Evolutionary conservation across 257 asterid species (phyloP).

Genomic region (Solanum pennellii): DNA sequence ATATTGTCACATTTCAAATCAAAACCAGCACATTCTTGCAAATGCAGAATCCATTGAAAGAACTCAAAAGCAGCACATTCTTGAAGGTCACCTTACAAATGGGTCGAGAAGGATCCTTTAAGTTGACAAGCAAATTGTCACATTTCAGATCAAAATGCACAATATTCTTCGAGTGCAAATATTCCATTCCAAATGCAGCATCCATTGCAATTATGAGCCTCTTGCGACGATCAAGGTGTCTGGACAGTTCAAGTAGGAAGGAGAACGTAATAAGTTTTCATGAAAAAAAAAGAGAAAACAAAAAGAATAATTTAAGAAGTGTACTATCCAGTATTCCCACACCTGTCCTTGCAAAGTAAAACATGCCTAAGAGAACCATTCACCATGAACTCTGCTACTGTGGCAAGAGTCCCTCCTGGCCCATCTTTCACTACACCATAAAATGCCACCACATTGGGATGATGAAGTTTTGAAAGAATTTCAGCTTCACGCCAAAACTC

Average conservation of each 20-base stretch:
- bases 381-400: slow-evolving; percentile 13
- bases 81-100: slow-evolving; percentile 3
- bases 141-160: slow-evolving; percentile 6
- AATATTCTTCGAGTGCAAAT: slow-evolving; percentile 1
- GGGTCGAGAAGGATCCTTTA: slow-evolving; percentile 3
- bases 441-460: slow-evolving; percentile 15
- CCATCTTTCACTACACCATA: slow-evolving; percentile 15
- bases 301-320: background rate
- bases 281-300: background rate
- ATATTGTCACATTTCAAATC: background rate
- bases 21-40: background rate
- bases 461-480: slow-evolving; percentile 10
- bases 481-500: slow-evolving; percentile 13
- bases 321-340: background rate
- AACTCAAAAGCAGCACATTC: background rate
- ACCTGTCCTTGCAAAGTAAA: slow-evolving; percentile 9
- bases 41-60: background rate
- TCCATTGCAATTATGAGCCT: slow-evolving; percentile 2
- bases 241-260: background rate
- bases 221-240: slow-evolving; percentile 5
- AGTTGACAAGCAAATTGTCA: slow-evolving; percentile 4
- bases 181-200: slow-evolving; percentile 6
- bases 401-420: slow-evolving; percentile 7
- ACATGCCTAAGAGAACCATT: slow-evolving; percentile 10
- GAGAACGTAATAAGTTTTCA: background rate